Evolutionary conservation across 192 early-diverging fungal genomes (phyloP), one percentile per base, ranked within the genome.

Genomic region (Linnemannia elongata): DNA sequence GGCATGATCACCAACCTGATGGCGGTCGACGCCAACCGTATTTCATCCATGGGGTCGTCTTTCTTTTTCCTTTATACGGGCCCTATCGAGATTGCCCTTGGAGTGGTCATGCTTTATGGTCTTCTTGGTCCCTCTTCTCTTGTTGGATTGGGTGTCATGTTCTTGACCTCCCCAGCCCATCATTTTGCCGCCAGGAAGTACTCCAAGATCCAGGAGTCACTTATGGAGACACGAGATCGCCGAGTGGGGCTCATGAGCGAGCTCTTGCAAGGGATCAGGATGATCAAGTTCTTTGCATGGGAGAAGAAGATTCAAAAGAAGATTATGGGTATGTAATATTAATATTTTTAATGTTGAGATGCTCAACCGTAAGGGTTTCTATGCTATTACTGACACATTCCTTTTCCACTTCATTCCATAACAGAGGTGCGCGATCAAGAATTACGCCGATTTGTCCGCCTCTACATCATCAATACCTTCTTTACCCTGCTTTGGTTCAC

Each of bases 271-370:
- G 96, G 94, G n/a, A 97, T 99, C 47, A 93, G 96, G 30, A 96
- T 97, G 75, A 95, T 98, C 79, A 99, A 99, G 87, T 92, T 97
- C 66, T 94, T 96, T 79, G 95, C 93, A 41, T 96, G 95, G 94
- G 94, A 97, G 80, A 75, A 90, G 63, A 93, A 89, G 38, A 96
- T 98, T 83, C 82, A 95, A 55, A 89, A 92, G 57, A 90, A 91
- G 39, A 93, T 98, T 66, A 89, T 93, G 77, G 92, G 87, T 75
- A 89, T 88, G 79, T 91, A 85, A 20, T 54, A 57, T 60, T 18
- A n/a, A 60, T 60, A 2, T 2, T 27, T 27, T 8, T 2, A 10
- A 44, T 20, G 39, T 27, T 39, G 38, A 38, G 45, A 41, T 36
- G 2, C 70, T 63, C 12, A 1, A 33, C 30, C 30, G 60, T 30